phyloP scores from a whole-genome alignment of 2,329 filamentous ascomycete genomes.

The Aspergillus luchuensis region DNA sequence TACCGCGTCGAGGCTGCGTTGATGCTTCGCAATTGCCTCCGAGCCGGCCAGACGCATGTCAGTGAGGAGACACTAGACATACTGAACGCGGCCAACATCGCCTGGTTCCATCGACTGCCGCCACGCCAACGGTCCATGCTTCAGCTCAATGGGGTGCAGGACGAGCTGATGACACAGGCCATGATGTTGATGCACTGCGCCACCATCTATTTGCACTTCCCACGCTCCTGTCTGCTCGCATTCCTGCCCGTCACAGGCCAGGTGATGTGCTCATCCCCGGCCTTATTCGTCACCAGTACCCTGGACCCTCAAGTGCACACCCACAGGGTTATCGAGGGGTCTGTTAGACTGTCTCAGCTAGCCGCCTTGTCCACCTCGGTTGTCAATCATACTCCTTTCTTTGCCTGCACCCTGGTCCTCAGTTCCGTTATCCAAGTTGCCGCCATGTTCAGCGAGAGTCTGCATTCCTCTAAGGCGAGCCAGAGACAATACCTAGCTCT shows the following conservation, averaged over 20 bases:
- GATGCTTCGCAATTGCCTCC: slow-evolving; percentile 12
- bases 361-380: slow-evolving; percentile 5
- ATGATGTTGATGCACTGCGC: slow-evolving; percentile 16
- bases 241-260: slow-evolving; percentile 9
- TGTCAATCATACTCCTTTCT: slow-evolving; percentile 9
- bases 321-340: background rate
- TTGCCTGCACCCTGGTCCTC: slow-evolving; percentile 10
- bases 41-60: background rate
- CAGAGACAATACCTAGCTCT: slow-evolving; percentile 1
- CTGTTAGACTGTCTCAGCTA: slow-evolving; percentile 5
- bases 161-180: slow-evolving; percentile 9
- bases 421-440: slow-evolving; percentile 14
- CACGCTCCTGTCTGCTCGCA: slow-evolving; percentile 3
- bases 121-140: background rate
- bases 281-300: background rate
- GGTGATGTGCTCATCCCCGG: slow-evolving; percentile 4
- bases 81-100: slow-evolving; percentile 2
- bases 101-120: slow-evolving; percentile 10
- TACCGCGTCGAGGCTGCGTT: slow-evolving; percentile 10
- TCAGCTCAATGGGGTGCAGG: slow-evolving; percentile 1
- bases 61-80: background rate
- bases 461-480: background rate
- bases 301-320: slow-evolving; percentile 4
- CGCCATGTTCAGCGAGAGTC: background rate
- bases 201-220: slow-evolving; percentile 13